These are phyloP conservation scores for Aspergillus neoniger DNA, from an alignment of 2,329 filamentous ascomycete species.

Conservation along the genomic window DNA sequence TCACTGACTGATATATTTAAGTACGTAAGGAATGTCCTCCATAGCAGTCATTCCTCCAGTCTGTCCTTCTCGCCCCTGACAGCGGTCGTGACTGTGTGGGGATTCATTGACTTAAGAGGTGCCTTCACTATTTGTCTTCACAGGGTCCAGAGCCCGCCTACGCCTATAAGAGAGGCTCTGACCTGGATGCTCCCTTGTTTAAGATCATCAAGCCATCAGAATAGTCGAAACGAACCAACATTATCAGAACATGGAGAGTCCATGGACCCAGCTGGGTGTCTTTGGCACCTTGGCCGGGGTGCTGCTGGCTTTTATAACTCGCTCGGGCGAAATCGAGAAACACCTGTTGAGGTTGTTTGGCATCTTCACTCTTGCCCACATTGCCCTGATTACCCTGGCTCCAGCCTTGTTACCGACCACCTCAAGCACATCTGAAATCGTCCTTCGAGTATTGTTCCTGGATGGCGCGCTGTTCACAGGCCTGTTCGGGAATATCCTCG, in stretches of 20 bases:
- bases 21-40: no score
- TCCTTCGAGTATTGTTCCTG: not conserved
- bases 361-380: not conserved
- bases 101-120: no score
- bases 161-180: no score
- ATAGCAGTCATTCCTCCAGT: no score
- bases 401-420: no score
- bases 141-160: no score
- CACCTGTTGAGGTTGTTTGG: not conserved
- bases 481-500: conserved; percentile 3
- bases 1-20: no score
- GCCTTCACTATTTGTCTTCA: no score
- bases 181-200: no score
- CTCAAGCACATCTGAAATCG: not conserved
- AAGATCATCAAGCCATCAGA: no score
- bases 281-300: not conserved
- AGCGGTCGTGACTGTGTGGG: no score
- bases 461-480: not conserved
- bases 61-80: no score
- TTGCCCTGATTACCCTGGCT: not conserved
- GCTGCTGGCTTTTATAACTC: not conserved
- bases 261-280: not conserved
- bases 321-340: not conserved
- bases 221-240: not conserved
- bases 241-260: not conserved